These are phyloP conservation scores for Musa acuminata DNA, from an alignment of 176 grass and related monocot species.

Conservation along the genomic window DNA sequence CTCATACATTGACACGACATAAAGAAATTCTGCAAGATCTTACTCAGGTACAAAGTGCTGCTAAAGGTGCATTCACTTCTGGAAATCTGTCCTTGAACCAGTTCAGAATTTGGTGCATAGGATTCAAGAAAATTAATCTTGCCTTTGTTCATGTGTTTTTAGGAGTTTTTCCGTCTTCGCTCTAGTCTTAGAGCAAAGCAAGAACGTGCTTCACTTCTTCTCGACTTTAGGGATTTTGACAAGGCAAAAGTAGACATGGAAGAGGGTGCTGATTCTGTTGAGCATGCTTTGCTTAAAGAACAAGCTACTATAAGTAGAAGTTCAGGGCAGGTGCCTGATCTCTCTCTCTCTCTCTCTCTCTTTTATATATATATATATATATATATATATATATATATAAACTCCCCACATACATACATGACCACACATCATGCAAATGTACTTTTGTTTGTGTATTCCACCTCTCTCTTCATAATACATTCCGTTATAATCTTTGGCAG, in stretches of 20 bases:
- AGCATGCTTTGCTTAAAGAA: slow-evolving; percentile 78
- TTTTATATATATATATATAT: no score
- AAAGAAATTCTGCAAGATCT: slow-evolving; percentile 99
- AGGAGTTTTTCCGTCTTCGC: slow-evolving; percentile 92
- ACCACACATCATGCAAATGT: no score
- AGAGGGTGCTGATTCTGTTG: slow-evolving; percentile 40
- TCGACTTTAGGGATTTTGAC: slow-evolving; percentile 97
- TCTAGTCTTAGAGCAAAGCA: slow-evolving; percentile 79
- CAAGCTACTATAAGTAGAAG: slow-evolving; percentile 66
- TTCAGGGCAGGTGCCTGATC: slow-evolving; percentile 68
- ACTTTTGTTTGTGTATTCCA: no score
- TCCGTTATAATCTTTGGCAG: no score
- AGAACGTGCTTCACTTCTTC: slow-evolving; percentile 83
- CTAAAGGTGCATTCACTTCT: not conserved
- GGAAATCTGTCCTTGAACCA: not conserved
- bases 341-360: not conserved
- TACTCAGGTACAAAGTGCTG: slow-evolving; percentile 46
- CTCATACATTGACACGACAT: slow-evolving; percentile 89
- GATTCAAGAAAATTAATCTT: not conserved
- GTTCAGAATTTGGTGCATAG: not conserved
- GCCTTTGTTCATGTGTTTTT: not conserved
- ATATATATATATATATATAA: no score
- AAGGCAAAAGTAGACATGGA: slow-evolving; percentile 74
- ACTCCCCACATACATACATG: no score
- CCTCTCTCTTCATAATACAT: no score